Evolutionary conservation across 1,284 basidiomycete species (phyloP).

Genomic region (Anthracocystis setariae): DNA sequence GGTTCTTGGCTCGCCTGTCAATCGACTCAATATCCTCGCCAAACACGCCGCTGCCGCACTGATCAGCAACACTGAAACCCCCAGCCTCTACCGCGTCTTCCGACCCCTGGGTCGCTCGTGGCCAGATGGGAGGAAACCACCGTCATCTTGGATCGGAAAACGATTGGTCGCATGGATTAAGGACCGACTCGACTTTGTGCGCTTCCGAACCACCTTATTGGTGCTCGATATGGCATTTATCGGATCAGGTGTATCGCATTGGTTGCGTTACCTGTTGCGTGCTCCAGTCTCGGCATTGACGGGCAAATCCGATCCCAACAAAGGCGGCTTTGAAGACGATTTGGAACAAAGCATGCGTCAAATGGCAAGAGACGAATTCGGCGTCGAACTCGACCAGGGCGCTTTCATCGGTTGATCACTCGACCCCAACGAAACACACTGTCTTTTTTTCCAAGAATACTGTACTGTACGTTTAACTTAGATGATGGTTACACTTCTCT

Average conservation of each 20-base stretch:
- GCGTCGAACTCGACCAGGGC: constrained; percentile 57
- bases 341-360: constrained; percentile 57
- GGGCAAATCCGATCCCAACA: constrained; percentile 28
- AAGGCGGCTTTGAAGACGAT: constrained; percentile 61
- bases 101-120: constrained; percentile 12
- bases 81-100: constrained; percentile 48
- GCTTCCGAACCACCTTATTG: constrained; percentile 53
- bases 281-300: constrained; percentile 25
- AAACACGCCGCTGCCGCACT: constrained; percentile 58
- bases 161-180: constrained; percentile 43
- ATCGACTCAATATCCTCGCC: constrained; percentile 64
- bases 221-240: constrained; percentile 54
- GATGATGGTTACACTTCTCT: too few species aligned
- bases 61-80: constrained; percentile 38
- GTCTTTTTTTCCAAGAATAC: too few species aligned
- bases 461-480: too few species aligned
- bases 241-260: constrained; percentile 36
- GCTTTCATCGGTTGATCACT: constrained; percentile 47
- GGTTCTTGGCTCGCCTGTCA: constrained; percentile 60
- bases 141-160: constrained; percentile 6
- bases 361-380: constrained; percentile 58
- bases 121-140: too few species aligned
- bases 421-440: too few species aligned
- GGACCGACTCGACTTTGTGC: constrained; percentile 48
- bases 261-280: constrained; percentile 36